Evolutionary conservation across 2,329 filamentous ascomycete genomes (phyloP), one percentile per base, ranked within the genome.

Genomic region (Colletotrichum sp.): DNA sequence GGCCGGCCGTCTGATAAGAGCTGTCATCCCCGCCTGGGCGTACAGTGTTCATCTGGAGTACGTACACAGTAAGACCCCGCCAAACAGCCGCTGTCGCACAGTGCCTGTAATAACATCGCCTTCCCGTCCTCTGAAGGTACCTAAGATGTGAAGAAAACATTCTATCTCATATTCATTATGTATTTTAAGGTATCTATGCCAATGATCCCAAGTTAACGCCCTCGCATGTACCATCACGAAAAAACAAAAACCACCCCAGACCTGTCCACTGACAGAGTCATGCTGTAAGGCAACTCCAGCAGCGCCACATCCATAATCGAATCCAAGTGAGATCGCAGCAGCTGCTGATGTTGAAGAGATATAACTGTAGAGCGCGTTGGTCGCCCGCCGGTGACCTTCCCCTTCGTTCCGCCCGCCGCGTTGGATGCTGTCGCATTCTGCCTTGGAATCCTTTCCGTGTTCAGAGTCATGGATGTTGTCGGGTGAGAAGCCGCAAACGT

Each of bases 231-330:
- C 49, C 67, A 16, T 63, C 69, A 78, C 13, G 77, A 77, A 82
- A 93, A 98, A 69, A 98, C 93, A 88, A 97, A 98, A 62, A 99
- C 92, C 83, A 96, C 93, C 1, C 97, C 97, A 52, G 94, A 95
- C 80, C 96, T 90, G 87, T 99, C 97, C 70, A 94, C 96, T 79
- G 95, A 98, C 66, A 99, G 89, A 39, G 96, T 94, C 95, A 99
- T 98, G 6, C 94, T 94, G 84, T 98, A 98, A 28, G 97, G 97
- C 78, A 92, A 89, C 87, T 98, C 95, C 79, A 99, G 85, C 81
- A 99, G 87, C n/a, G 94, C 94, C 79, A 98, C 93, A 85, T 99
- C 96, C 81, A 95, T 91, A 75, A 99, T 93, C 5, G 93, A 93
- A 85, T 99, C 97, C 80, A 98, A 85, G 85, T 99, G 97, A 75